These are phyloP conservation scores for Pseudophaeomoniella oleicola DNA, from an alignment of 2,329 filamentous ascomycete species.

Conservation along the genomic window DNA sequence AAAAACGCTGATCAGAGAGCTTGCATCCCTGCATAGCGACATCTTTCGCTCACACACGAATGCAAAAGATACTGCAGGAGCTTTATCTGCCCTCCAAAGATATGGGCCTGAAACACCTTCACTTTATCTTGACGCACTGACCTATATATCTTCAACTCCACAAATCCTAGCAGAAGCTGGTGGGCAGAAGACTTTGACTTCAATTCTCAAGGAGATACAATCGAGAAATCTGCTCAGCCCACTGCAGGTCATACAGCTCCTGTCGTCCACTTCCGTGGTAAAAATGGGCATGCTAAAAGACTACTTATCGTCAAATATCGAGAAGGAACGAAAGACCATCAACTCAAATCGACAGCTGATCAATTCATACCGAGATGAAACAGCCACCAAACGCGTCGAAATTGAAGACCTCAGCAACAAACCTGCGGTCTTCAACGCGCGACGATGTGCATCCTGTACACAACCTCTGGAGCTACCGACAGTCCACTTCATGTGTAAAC, in stretches of 20 bases:
- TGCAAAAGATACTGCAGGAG: conserved; percentile 78
- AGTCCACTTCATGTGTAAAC: conserved; percentile 94
- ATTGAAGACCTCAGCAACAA: conserved; percentile 63
- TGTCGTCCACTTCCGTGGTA: conserved; percentile 65
- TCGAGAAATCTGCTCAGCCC: conserved; percentile 87
- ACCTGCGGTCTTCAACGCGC: conserved; percentile 79
- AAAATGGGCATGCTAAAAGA: conserved; percentile 96
- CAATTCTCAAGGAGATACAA: conserved; percentile 73
- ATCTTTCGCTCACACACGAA: conserved; percentile 95
- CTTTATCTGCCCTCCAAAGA: conserved; percentile 76
- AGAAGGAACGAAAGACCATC: conserved; percentile 77
- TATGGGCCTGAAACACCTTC: conserved; percentile 86
- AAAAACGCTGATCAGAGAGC: conserved; percentile 82
- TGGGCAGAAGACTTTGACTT: conserved; percentile 56
- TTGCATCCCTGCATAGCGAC: conserved; percentile 80
- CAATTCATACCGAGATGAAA: conserved; percentile 70
- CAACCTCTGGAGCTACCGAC: conserved; percentile 69
- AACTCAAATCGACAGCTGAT: conserved; percentile 69
- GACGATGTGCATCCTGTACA: conserved; percentile 71
- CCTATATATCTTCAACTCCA: conserved; percentile 81
- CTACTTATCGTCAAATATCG: conserved; percentile 79
- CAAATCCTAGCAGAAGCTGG: conserved; percentile 74
- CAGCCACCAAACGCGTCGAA: conserved; percentile 62
- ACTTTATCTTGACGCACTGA: conserved; percentile 79
- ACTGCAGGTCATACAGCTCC: conserved; percentile 86